A percentile compares a stretch with the other conserved stretches of the same genome.
Evolutionary conservation across 352 stramenopile species (phyloP).

Genomic region (Phytophthora hibernalis): DNA sequence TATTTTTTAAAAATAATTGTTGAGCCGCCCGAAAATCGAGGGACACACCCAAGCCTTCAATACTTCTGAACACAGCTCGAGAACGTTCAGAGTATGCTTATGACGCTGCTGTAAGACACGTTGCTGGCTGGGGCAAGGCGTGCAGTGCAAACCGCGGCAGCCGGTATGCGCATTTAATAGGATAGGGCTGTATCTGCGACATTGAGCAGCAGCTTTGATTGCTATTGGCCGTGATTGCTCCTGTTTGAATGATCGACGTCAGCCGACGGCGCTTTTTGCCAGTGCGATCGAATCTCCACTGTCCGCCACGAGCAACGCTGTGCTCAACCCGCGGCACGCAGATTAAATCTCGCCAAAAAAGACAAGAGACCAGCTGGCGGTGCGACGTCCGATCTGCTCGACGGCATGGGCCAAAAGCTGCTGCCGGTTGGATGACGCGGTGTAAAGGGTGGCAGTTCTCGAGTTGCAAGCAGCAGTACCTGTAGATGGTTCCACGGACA

Average conservation of each 20-base stretch:
- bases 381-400: slow-evolving; percentile 8
- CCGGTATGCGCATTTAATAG: too few relatives aligned
- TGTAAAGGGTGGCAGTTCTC: background rate
- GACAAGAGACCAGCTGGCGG: slow-evolving; percentile 11
- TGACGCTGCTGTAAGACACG: background rate
- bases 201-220: slow-evolving; percentile 24
- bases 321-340: slow-evolving; percentile 21
- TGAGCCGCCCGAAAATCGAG: too few relatives aligned
- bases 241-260: background rate
- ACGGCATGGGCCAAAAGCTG: background rate
- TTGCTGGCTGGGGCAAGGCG: too few relatives aligned
- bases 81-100: background rate
- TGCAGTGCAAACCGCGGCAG: background rate
- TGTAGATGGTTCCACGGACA: background rate
- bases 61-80: too few relatives aligned
- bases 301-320: slow-evolving; percentile 1
- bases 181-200: slow-evolving; percentile 28
- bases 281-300: slow-evolving; percentile 11
- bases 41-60: too few relatives aligned
- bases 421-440: background rate
- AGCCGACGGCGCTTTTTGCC: slow-evolving; percentile 2
- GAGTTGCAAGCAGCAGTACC: background rate
- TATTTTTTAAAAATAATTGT: too few relatives aligned
- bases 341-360: slow-evolving; percentile 35
- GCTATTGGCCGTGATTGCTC: slow-evolving; percentile 22